Percentiles rank a stretch among this genome's conserved stretches.
Evolutionary conservation across 2,329 filamentous ascomycete species (phyloP).

Genomic region (Salinomyces thailandicus): DNA sequence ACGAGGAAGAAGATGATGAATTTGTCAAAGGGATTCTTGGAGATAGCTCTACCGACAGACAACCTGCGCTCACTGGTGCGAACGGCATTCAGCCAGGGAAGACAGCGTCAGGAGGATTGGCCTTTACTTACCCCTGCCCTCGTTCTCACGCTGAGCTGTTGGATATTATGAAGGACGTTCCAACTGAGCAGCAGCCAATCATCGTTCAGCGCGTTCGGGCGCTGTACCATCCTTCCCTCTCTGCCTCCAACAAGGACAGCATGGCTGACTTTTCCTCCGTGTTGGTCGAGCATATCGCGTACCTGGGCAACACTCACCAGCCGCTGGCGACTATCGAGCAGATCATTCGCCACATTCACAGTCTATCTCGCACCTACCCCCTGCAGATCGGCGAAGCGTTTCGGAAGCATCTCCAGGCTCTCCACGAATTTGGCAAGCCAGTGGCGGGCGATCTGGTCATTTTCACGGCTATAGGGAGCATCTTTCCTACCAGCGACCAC

Average conservation of each 20-base stretch:
- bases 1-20: constrained; percentile 38
- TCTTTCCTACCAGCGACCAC: constrained; percentile 93
- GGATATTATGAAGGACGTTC: constrained; percentile 50
- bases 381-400: constrained; percentile 68
- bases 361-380: constrained; percentile 76
- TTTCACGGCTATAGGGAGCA: constrained; percentile 70
- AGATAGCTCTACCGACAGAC: constrained; percentile 20
- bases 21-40: constrained; percentile 37
- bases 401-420: constrained; percentile 54
- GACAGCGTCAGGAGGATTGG: constrained; percentile 39
- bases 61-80: constrained; percentile 33
- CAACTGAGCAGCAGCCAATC: constrained; percentile 57
- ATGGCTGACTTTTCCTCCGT: constrained; percentile 57
- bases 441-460: constrained; percentile 64
- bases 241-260: constrained; percentile 73
- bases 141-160: constrained; percentile 65
- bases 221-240: constrained; percentile 81
- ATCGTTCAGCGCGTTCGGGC: constrained; percentile 84
- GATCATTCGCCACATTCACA: constrained; percentile 82
- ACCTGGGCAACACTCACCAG: constrained; percentile 43
- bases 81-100: constrained; percentile 29
- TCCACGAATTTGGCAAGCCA: constrained; percentile 44
- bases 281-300: constrained; percentile 56
- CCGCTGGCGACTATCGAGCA: constrained; percentile 62
- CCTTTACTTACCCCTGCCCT: constrained; percentile 81